These are phyloP conservation scores for Avena insularis DNA, from an alignment of 176 grass and related monocot species.

Conservation along the genomic window DNA sequence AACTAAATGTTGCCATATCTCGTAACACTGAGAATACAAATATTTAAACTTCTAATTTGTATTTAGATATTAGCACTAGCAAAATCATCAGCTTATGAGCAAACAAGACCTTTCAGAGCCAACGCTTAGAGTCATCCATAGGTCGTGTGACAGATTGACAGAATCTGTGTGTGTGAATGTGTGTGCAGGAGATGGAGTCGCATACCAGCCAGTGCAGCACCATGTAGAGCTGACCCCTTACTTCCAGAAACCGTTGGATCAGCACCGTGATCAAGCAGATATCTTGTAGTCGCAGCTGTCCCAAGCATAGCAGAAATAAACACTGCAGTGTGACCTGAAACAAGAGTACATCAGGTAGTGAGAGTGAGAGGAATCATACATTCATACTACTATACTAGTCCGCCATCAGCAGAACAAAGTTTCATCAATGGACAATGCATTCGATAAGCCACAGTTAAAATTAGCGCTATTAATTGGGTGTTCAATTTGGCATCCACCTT, in stretches of 20 bases:
- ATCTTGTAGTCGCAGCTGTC: background rate
- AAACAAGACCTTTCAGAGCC: background rate
- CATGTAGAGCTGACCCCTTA: constrained; percentile 14
- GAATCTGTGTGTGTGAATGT: background rate
- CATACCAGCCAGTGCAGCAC: background rate
- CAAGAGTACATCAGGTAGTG: background rate
- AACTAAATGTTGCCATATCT: background rate
- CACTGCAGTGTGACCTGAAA: background rate
- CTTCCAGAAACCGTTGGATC: background rate
- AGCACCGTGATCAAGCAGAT: background rate
- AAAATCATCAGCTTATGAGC: background rate
- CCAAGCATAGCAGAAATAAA: background rate
- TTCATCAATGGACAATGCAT: too few relatives aligned
- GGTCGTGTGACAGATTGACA: background rate
- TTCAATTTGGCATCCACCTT: too few relatives aligned
- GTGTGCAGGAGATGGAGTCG: background rate
- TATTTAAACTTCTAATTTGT: background rate
- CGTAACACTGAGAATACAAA: background rate
- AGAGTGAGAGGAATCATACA: background rate
- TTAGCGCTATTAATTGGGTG: too few relatives aligned
- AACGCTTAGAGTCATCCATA: background rate
- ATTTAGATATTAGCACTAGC: background rate
- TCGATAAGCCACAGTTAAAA: too few relatives aligned
- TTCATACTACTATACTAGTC: too few relatives aligned
- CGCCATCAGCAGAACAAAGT: too few relatives aligned